phyloP scores from a whole-genome alignment of 805 yeast species.

The Yarrowia osloensis region DNA sequence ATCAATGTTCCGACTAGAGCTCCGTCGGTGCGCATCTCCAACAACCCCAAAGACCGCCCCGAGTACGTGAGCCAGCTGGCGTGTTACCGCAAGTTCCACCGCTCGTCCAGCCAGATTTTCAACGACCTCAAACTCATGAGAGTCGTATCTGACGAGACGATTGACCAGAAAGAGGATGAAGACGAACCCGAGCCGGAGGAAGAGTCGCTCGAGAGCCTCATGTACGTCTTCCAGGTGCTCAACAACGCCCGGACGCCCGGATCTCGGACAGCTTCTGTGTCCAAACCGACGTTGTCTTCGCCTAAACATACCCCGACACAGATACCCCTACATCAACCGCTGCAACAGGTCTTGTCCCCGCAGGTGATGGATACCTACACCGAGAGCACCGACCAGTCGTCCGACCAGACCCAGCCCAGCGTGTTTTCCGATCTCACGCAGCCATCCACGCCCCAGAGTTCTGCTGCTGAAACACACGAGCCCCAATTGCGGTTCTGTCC shows the following conservation, averaged over 20 bases:
- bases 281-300: background rate
- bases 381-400: slow-evolving; percentile 6
- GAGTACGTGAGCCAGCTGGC: slow-evolving; percentile 14
- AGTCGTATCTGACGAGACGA: background rate
- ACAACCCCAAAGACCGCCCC: slow-evolving; percentile 6
- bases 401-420: background rate
- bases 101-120: slow-evolving; percentile 2
- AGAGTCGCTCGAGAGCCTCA: slow-evolving; percentile 11
- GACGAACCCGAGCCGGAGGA: background rate
- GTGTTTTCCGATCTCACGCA: slow-evolving; percentile 3
- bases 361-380: slow-evolving; percentile 11
- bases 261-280: background rate
- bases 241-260: background rate
- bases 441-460: background rate
- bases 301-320: background rate
- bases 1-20: background rate
- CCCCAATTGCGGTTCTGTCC: slow-evolving; percentile 25
- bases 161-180: background rate
- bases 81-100: slow-evolving; percentile 25
- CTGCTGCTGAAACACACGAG: background rate
- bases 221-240: slow-evolving; percentile 9
- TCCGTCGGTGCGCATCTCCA: background rate
- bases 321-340: background rate
- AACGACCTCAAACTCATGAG: slow-evolving; percentile 7
- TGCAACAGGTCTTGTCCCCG: background rate